Evolutionary conservation across 345 rosid genomes (phyloP).

Genomic region (Aquilaria malaccensis): DNA sequence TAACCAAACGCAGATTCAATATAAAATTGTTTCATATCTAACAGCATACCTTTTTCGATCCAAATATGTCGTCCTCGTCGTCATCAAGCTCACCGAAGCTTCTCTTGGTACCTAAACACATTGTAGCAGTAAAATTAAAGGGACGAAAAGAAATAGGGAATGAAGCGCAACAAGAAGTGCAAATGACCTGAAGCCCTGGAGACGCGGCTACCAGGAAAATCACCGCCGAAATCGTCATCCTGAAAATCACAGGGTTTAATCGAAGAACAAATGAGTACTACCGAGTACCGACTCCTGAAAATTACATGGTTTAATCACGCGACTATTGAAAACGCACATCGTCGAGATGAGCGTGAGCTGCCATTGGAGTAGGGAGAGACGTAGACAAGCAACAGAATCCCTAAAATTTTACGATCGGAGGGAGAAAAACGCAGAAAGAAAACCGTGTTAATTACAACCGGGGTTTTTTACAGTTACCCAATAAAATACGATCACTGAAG

Average conservation of each 20-base stretch:
- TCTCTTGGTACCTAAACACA: slow-evolving; percentile 53
- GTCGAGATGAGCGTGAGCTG: slow-evolving; percentile 44
- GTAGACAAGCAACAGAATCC: slow-evolving; percentile 4
- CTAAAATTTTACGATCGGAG: slow-evolving; percentile 16
- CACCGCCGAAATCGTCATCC: slow-evolving; percentile 96
- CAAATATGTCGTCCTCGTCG: slow-evolving; percentile 86
- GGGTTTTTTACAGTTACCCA: no score
- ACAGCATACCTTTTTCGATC: slow-evolving; percentile 56
- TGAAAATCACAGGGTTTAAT: slow-evolving; percentile 13
- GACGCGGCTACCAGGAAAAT: slow-evolving; percentile 42
- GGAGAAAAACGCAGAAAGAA: background rate
- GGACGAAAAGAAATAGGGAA: background rate
- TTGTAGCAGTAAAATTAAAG: background rate
- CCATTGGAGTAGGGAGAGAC: slow-evolving; percentile 24
- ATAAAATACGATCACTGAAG: no score
- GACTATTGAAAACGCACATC: slow-evolving; percentile 29
- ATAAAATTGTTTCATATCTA: background rate
- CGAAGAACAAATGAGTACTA: background rate
- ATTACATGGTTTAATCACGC: background rate
- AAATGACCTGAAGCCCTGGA: slow-evolving; percentile 46
- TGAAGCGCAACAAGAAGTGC: background rate
- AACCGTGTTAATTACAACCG: no score
- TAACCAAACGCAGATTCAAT: background rate
- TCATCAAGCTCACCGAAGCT: slow-evolving; percentile 80
- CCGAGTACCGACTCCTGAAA: no score